These are phyloP conservation scores for Pichia deserticola DNA, from an alignment of 805 yeast species.

Conservation along the genomic window DNA sequence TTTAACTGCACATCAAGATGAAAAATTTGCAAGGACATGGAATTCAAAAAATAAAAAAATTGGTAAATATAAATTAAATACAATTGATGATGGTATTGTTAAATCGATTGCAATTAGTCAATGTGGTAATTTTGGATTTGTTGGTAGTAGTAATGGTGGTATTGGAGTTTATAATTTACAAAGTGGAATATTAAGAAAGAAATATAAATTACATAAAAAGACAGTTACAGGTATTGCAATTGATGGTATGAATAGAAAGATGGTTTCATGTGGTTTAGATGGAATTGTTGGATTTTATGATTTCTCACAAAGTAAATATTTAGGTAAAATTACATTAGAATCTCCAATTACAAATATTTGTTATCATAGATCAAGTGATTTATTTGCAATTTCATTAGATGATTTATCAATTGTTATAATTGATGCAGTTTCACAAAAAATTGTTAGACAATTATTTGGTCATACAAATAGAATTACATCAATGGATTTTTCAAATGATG, in stretches of 20 bases:
- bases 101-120: constrained; percentile 74
- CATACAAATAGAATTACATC: constrained; percentile 84
- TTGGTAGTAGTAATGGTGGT: constrained; percentile 83
- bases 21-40: constrained; percentile 86
- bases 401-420: constrained; percentile 77
- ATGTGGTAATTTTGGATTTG: constrained; percentile 92
- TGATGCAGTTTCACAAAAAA: constrained; percentile 72
- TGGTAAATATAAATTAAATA: constrained; percentile 62
- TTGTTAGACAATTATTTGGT: constrained; percentile 84
- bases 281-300: constrained; percentile 84
- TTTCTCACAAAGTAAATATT: constrained; percentile 60
- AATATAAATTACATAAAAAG: constrained; percentile 61
- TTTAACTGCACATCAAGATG: constrained; percentile 81
- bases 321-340: constrained; percentile 60
- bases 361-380: constrained; percentile 75
- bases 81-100: constrained; percentile 73
- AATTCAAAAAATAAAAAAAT: constrained; percentile 68
- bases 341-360: constrained; percentile 74
- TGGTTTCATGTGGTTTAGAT: constrained; percentile 85
- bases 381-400: constrained; percentile 80
- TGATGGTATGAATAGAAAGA: constrained; percentile 83
- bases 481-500: constrained; percentile 88
- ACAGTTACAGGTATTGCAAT: constrained; percentile 83
- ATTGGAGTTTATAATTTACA: constrained; percentile 85
- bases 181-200: constrained; percentile 75